These are phyloP conservation scores for Hordeum marinum DNA, from an alignment of 176 grass and related monocot species.

Conservation along the genomic window DNA sequence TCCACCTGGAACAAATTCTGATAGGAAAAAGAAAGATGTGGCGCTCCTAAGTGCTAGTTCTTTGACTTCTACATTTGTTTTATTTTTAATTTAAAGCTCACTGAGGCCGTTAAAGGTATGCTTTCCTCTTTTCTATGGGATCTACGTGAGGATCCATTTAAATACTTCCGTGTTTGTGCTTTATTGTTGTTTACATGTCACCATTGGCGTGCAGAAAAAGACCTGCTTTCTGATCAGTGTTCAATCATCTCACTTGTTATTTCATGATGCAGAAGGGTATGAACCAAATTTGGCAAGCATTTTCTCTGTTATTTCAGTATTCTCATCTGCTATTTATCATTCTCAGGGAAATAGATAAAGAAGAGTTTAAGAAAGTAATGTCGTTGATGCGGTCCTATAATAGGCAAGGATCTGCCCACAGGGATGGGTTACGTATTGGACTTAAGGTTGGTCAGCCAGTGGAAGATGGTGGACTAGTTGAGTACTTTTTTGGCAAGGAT, in stretches of 20 bases:
- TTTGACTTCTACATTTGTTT: not conserved
- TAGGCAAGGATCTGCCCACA: conserved; percentile 84
- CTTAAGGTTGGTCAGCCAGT: conserved; percentile 57
- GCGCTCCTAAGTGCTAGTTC: not conserved
- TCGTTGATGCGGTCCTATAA: conserved; percentile 80
- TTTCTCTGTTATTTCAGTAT: conserved; percentile 18
- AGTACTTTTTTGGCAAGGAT: conserved; percentile 95
- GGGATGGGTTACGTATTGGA: conserved; percentile 75
- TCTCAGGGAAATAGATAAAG: conserved; percentile 88
- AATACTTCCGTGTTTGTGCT: not conserved
- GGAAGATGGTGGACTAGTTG: conserved; percentile 77
- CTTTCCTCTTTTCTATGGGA: not conserved
- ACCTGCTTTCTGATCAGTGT: conserved; percentile 20
- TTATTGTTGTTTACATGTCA: conserved; percentile 47
- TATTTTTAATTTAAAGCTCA: not conserved
- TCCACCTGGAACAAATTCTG: not conserved
- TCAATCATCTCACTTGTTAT: conserved; percentile 33
- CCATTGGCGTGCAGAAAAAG: conserved; percentile 34
- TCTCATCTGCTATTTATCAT: conserved; percentile 31
- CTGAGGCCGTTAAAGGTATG: not conserved
- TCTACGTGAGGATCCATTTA: conserved; percentile 1
- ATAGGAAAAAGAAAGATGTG: not conserved
- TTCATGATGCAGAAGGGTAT: conserved; percentile 47
- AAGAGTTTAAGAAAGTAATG: conserved; percentile 99
- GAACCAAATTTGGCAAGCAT: conserved; percentile 20